phyloP scores from a whole-genome alignment of 805 yeast species.

The Metschnikowia arizonensis region DNA sequence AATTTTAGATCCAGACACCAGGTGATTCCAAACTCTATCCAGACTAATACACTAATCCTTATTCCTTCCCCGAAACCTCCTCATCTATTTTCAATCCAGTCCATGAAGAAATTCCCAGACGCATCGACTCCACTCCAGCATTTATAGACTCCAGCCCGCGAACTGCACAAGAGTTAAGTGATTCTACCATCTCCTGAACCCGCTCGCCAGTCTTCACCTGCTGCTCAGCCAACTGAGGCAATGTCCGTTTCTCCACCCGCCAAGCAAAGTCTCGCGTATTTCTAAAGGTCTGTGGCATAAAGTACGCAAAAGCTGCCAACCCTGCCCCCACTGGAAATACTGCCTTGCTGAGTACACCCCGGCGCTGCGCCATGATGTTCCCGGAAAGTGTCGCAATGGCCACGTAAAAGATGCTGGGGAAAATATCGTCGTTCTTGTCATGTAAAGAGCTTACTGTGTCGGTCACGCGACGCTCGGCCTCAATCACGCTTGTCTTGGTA shows the following conservation, averaged over 20 bases:
- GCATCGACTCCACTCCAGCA: conserved; percentile 35
- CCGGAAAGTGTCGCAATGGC: conserved; percentile 69
- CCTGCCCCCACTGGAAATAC: conserved; percentile 60
- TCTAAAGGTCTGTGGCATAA: conserved; percentile 67
- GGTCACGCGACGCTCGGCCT: conserved; percentile 60
- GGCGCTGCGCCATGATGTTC: conserved; percentile 65
- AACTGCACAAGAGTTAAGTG: conserved; percentile 42
- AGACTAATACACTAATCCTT: too few relatives aligned
- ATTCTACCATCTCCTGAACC: conserved; percentile 32
- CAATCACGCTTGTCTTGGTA: conserved; percentile 48
- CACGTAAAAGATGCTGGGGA: conserved; percentile 69
- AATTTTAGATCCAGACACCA: too few relatives aligned
- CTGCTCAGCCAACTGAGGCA: conserved; percentile 61
- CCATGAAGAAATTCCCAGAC: conserved; percentile 44
- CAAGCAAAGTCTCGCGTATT: conserved; percentile 58
- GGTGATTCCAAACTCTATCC: too few relatives aligned
- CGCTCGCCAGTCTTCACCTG: conserved; percentile 48
- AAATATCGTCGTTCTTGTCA: conserved; percentile 58
- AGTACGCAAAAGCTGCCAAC: conserved; percentile 57
- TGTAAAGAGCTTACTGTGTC: conserved; percentile 61
- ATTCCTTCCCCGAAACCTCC: conserved; percentile 37
- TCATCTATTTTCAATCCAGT: conserved; percentile 71
- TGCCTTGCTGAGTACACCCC: conserved; percentile 52
- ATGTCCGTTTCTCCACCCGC: conserved; percentile 53
- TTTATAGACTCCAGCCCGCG: conserved; percentile 36